Base-by-base conservation (phyloP, 1,284 basidiomycete species). In the Schizophyllum commune region DNA sequence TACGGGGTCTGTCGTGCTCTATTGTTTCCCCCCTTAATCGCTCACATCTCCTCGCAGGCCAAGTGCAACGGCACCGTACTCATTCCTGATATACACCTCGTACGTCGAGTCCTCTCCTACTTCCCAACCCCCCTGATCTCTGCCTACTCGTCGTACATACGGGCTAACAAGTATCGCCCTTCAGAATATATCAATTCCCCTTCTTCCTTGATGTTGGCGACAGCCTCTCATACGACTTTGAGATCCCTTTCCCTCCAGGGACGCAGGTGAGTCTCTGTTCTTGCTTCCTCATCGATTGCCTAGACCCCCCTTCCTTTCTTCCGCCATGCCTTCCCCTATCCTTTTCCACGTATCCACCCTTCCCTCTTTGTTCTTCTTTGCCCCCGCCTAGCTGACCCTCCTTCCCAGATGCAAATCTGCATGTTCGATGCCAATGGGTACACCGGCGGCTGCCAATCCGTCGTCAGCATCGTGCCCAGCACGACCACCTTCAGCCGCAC, bases 381-480 rank as follows among this genome's bases (percentile, higher is more conserved):
- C n/a, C 17, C 3, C 17, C 2, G 4, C 39, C 39, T 4, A 47
- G 2, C 39, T 47, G 2, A 47, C 39, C 9, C 9, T 39, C 39
- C 13, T 17, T 8, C 8, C 3, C 17, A 47, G 64, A 62, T 64
- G 58, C 64, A 65, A 32, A 65, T 64, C 9, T 65, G 64, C 61
- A 65, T 65, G 64, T 65, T 61, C 62, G 64, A 63, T n/a, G 58
- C 32, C 15, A 64, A 65, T n/a, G 64, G 64, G 5, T 54, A 61
- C 39, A 47, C 39, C 39, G 64, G 84, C 17, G 84, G 84, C n/a
- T 86, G 84, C 65, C 82, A 85, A 68, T 77, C 69, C 3, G 75
- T 76, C 1, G 83, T 82, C 65, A 82, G 82, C 1, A 77, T 85
- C 56, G 81, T 81, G 52, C 74, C 76, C 34, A 72, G 79, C 6